Evolutionary conservation across 305 asterid species (phyloP).

Genomic region (Solanum chacoense): DNA sequence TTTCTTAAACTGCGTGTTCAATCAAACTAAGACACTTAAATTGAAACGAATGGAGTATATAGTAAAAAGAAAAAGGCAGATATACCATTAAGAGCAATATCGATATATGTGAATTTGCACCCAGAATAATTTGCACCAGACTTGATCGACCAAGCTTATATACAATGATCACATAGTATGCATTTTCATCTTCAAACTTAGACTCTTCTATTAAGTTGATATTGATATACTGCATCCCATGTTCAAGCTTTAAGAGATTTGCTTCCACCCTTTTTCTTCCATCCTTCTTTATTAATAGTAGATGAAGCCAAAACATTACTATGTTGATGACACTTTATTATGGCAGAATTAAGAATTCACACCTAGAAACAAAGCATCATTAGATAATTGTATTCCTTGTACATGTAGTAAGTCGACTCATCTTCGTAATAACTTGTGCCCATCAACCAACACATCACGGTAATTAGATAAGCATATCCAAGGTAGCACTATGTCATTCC

Average conservation of each 20-base stretch:
- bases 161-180: background rate
- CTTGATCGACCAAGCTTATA: background rate
- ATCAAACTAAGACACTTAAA: background rate
- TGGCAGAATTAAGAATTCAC: too few relatives aligned
- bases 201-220: too few relatives aligned
- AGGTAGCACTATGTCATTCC: background rate
- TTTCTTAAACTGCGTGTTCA: background rate
- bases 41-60: background rate
- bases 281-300: background rate
- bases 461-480: background rate
- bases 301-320: background rate
- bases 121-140: background rate
- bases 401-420: too few relatives aligned
- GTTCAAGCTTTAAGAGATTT: too few relatives aligned
- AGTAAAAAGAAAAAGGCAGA: background rate
- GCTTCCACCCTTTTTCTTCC: background rate
- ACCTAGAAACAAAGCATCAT: too few relatives aligned
- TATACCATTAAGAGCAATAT: background rate
- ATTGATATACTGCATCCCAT: too few relatives aligned
- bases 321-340: too few relatives aligned
- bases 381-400: too few relatives aligned
- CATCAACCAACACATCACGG: too few relatives aligned
- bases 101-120: background rate
- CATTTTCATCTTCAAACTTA: too few relatives aligned
- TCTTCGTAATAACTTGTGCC: too few relatives aligned